These are phyloP conservation scores for Casaregolazyma lundiana DNA, from an alignment of 1,139 yeast species.

Conservation along the genomic window DNA sequence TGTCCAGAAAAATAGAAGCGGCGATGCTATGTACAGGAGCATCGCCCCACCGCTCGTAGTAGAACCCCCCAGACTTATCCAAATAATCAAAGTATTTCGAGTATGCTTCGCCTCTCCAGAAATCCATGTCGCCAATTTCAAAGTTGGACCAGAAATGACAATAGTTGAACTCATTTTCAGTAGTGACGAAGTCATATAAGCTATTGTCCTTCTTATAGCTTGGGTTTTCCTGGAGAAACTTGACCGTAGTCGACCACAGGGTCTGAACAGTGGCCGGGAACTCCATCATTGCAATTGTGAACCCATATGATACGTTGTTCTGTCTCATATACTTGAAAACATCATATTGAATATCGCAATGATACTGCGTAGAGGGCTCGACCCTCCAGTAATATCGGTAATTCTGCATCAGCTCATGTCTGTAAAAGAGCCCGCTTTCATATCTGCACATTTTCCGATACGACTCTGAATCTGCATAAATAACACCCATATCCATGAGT, in stretches of 20 bases:
- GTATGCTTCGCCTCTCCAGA: slow-evolving; percentile 73
- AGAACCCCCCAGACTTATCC: slow-evolving; percentile 80
- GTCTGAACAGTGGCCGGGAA: slow-evolving; percentile 73
- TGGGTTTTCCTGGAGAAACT: slow-evolving; percentile 61
- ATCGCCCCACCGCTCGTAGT: slow-evolving; percentile 92
- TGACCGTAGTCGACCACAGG: slow-evolving; percentile 72
- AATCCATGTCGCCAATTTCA: slow-evolving; percentile 68
- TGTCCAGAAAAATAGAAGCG: slow-evolving; percentile 67
- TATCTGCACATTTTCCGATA: slow-evolving; percentile 89
- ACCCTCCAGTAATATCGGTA: slow-evolving; percentile 93
- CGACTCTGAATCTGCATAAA: slow-evolving; percentile 62
- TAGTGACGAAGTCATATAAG: slow-evolving; percentile 67
- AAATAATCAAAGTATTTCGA: slow-evolving; percentile 61
- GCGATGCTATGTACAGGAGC: slow-evolving; percentile 90
- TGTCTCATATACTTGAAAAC: slow-evolving; percentile 76
- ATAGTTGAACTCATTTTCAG: slow-evolving; percentile 58
- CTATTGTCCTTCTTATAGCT: slow-evolving; percentile 61
- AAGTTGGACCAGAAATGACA: slow-evolving; percentile 91
- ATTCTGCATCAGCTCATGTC: slow-evolving; percentile 64
- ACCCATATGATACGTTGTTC: slow-evolving; percentile 68
- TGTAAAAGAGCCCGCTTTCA: slow-evolving; percentile 85
- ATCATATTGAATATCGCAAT: slow-evolving; percentile 79
- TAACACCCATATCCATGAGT: slow-evolving; percentile 45
- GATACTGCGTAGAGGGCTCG: slow-evolving; percentile 76
- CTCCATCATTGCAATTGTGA: slow-evolving; percentile 78